phyloP scores from a whole-genome alignment of 768 basidiomycete genomes.

The Lyophyllum decastes region DNA sequence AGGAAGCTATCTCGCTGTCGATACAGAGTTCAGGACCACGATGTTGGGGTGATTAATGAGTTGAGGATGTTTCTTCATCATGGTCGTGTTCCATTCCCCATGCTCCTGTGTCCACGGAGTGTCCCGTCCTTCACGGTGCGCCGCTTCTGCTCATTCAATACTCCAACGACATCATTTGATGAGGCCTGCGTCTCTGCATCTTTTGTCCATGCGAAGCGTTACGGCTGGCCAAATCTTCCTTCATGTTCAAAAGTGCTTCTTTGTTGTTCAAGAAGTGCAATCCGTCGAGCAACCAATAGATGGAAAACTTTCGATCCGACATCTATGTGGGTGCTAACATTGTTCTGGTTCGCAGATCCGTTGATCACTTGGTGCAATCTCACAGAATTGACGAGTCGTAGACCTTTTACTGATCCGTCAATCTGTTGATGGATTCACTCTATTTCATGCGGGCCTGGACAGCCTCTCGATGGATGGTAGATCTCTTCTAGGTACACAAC shows the following conservation, averaged over 20 bases:
- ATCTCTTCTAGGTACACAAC: not conserved
- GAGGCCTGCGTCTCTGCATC: not conserved
- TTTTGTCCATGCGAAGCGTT: not conserved
- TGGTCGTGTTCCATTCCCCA: not conserved
- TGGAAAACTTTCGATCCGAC: not conserved
- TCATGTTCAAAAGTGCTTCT: not conserved
- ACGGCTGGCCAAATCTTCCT: not conserved
- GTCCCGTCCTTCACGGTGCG: not conserved
- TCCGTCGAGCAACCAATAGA: not conserved
- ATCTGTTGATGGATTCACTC: not conserved
- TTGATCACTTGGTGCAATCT: not conserved
- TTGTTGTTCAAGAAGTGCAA: not conserved
- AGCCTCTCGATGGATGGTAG: not conserved
- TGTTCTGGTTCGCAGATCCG: not conserved
- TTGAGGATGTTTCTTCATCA: not conserved
- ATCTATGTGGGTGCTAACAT: not conserved
- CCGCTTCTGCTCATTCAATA: not conserved
- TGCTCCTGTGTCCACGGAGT: not conserved
- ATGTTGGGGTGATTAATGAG: not conserved
- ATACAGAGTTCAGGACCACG: not conserved
- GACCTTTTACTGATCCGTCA: not conserved
- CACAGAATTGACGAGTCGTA: not conserved
- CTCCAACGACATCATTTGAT: not conserved
- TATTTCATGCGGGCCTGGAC: not conserved
- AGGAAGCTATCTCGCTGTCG: not conserved